Evolutionary conservation across 139 green algal genomes (phyloP), one percentile per base, ranked within the genome.

Genomic region (Parachlorella kessleri): DNA sequence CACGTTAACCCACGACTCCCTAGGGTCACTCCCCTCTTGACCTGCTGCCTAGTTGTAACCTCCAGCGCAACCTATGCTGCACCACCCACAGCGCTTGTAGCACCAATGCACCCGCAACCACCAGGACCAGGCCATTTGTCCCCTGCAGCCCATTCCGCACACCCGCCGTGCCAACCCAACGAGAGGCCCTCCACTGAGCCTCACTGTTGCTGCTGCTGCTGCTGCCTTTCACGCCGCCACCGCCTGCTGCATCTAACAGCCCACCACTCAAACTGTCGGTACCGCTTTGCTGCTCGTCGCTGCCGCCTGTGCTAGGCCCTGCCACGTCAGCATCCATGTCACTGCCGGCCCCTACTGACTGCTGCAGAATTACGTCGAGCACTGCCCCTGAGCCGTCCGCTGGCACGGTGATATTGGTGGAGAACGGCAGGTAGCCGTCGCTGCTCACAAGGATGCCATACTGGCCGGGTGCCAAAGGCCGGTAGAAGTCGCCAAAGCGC

Each of bases 381-480:
- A 70, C 26, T 41, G 48, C 79, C 3, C 85, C 85, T 1, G 53
- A 75, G n/a, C 83, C 83, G 14, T 89, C 75, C 2, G 24, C 63
- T 3, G 83, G 85, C 33, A 90, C 72, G 1, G 48, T 79, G 7
- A 86, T 32, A 33, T 81, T 66, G 4, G 37, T 37, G 1, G 40
- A 28, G 21, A 69, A 59, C 26, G 75, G 53, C 23, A 69, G 71
- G 67, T 82, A 90, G 42, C 86, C 86, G 1, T 40, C 37, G 36
- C 81, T 80, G 37, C 35, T 65, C 35, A 83, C 82, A n/a, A 32
- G 54, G 18, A 95, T 48, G 2, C 59, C 88, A 79, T 95, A 94
- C 1, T 7, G 83, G 28, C 92, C 91, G 5, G 91, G 91, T 1
- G 87, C 85, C n/a, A 95, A 69, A 1, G 89, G 87, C 42, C 92